Conservation (phyloP, 768 basidiomycete species). For the Russula ochroleuca region DNA sequence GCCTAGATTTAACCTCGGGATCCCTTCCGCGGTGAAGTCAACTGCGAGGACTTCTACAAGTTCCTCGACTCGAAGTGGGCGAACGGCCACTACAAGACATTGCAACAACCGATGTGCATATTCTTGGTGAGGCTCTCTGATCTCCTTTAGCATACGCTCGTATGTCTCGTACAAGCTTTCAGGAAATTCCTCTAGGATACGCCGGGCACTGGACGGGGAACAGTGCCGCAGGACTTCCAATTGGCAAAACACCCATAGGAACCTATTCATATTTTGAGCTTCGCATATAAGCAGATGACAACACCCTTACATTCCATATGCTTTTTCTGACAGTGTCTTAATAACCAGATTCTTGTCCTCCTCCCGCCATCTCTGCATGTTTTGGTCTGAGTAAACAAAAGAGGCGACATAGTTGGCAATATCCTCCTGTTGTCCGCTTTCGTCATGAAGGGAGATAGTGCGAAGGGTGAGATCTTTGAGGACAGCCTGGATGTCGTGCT, state of each 20-base stretch:
- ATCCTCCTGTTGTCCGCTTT: not conserved
- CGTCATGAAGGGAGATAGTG: not conserved
- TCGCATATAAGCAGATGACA: not conserved
- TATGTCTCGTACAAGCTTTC: slow-evolving; percentile 5
- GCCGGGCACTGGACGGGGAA: not conserved
- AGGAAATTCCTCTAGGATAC: not conserved
- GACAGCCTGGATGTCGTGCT: not conserved
- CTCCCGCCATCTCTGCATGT: not conserved
- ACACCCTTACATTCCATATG: not conserved
- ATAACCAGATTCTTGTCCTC: not conserved
- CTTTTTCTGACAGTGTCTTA: not conserved
- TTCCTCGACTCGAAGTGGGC: slow-evolving; percentile 4
- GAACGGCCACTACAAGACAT: not conserved
- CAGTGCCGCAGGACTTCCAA: not conserved
- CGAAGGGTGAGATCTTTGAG: not conserved
- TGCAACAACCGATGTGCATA: slow-evolving; percentile 11
- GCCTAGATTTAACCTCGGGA: not conserved
- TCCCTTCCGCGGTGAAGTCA: not conserved
- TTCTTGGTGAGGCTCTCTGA: not conserved
- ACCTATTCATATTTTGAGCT: not conserved
- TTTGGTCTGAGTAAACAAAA: not conserved
- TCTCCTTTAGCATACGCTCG: slow-evolving; percentile 6
- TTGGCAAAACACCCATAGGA: not conserved
- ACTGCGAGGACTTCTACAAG: not conserved
- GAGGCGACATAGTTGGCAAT: not conserved